Evolutionary conservation across 805 yeast genomes (phyloP), one percentile per base, ranked within the genome.

Genomic region (Pichia sporocuriosa): DNA sequence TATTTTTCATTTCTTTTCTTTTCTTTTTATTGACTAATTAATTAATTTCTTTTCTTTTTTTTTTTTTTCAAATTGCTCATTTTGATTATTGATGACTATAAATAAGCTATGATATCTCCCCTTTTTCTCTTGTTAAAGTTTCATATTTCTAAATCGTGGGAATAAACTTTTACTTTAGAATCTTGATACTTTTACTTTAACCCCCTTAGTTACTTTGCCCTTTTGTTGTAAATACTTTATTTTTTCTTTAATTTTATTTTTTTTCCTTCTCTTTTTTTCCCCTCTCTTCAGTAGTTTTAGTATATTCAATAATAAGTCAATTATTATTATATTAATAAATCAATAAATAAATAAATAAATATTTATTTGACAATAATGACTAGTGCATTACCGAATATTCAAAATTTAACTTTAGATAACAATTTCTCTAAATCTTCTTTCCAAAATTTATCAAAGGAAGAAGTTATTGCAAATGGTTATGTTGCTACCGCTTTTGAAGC

Each of bases 401-500:
- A 41, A 17, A 49, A 53, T 13, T 41, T 60, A 30, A 63, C 65
- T 21, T 46, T 62, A 36, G 59, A 62, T 51, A 63, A 60, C 56
- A 62, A 62, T 44, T 63, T 63, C 53, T 57, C 63, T 32, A 55
- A 62, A 16, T 44, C 52, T 10, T 62, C 67, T 7, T 62, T 63
- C 41, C 58, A 62, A 41, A 55, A 61, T 39, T 51, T 61, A 23
- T 56, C 55, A 10, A 51, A 48, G 17, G 55, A 55, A 9, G 68
- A 63, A 12, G 40, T 63, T 28, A 44, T 51, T 39, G 48, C 55
- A 22, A 47, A 55, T 17, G 96, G 88, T 49, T 90, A 88, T 69
- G 77, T 78, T 48, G 75, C 83, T 39, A 69, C 79, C 40, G 81
- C 84, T 5, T 90, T 87, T 57, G 73, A 78, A 20, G 95, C 89